Evolutionary conservation across 352 stramenopile species (phyloP).

Genomic region (Bremia lactucae): DNA sequence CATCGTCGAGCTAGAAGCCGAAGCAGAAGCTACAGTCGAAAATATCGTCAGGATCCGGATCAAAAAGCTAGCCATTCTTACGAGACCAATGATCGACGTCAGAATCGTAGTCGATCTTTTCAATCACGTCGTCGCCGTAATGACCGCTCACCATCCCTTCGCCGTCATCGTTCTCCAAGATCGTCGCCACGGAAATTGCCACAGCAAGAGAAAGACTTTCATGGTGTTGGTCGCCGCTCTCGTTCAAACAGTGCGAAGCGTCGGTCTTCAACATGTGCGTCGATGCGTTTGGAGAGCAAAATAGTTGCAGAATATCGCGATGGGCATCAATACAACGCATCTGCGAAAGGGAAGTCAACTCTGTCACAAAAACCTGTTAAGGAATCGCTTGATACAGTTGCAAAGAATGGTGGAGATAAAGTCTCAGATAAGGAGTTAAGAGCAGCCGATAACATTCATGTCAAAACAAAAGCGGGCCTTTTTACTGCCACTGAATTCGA

Average conservation of each 20-base stretch:
- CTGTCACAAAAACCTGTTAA: background rate
- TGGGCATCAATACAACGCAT: background rate
- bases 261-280: conserved; percentile 2
- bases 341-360: background rate
- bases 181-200: conserved; percentile 15
- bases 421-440: too few relatives aligned
- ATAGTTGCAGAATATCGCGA: background rate
- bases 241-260: conserved; percentile 11
- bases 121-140: conserved; percentile 5
- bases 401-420: too few relatives aligned
- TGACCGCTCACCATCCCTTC: conserved; percentile 12
- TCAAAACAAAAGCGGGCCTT: conserved; percentile 39
- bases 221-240: conserved; percentile 10
- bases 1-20: conserved; percentile 3
- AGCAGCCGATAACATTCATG: background rate
- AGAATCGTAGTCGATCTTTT: conserved; percentile 14
- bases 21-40: conserved; percentile 7
- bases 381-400: background rate
- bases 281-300: conserved; percentile 2
- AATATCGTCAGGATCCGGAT: too few relatives aligned
- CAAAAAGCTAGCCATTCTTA: conserved; percentile 3
- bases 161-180: conserved; percentile 5
- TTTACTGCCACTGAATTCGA: conserved; percentile 68
- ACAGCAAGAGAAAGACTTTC: conserved; percentile 1
- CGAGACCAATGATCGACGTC: conserved; percentile 3